phyloP scores from a whole-genome alignment of 2,329 filamentous ascomycete species.

The Hawksworthiomyces lignivorus region DNA sequence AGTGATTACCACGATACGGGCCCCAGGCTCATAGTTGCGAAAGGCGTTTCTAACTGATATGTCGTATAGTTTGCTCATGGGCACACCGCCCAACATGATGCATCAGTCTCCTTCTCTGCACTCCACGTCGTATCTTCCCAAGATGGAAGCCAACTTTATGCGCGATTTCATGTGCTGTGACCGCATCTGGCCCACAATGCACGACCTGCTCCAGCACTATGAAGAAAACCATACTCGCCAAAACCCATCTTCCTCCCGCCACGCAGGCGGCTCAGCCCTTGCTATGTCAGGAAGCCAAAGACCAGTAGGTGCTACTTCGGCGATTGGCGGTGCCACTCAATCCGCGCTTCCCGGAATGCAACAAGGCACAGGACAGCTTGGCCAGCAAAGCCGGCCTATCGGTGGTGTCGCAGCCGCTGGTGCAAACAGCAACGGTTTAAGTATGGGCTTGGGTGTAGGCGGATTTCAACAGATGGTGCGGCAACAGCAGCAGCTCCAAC shows the following conservation, averaged over 20 bases:
- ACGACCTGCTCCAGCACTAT: constrained; percentile 93
- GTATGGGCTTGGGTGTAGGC: constrained; percentile 21
- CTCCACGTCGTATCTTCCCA: constrained; percentile 92
- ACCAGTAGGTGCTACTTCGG: not conserved
- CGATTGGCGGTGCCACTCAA: not conserved
- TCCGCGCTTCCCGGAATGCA: constrained; percentile 12
- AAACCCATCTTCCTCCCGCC: constrained; percentile 32
- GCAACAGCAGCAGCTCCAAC: constrained; percentile 30
- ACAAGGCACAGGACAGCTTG: constrained; percentile 13
- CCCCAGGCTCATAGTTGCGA: no score
- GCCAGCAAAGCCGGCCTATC: constrained; percentile 18
- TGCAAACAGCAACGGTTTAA: constrained; percentile 4
- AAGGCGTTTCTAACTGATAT: no score
- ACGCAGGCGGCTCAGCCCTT: constrained; percentile 7
- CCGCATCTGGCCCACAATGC: constrained; percentile 78
- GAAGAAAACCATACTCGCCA: constrained; percentile 86
- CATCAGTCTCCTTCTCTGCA: constrained; percentile 92
- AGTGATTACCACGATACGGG: no score
- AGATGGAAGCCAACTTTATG: constrained; percentile 96
- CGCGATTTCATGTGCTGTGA: constrained; percentile 95
- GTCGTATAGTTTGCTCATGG: constrained; percentile 64
- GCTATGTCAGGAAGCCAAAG: constrained; percentile 5
- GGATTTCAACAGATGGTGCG: constrained; percentile 20
- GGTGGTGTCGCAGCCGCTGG: constrained; percentile 11
- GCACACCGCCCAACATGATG: constrained; percentile 80